Evolutionary conservation across 805 yeast species (phyloP), one percentile per base, ranked within the genome.

Genomic region (Lipomyces sp.): DNA sequence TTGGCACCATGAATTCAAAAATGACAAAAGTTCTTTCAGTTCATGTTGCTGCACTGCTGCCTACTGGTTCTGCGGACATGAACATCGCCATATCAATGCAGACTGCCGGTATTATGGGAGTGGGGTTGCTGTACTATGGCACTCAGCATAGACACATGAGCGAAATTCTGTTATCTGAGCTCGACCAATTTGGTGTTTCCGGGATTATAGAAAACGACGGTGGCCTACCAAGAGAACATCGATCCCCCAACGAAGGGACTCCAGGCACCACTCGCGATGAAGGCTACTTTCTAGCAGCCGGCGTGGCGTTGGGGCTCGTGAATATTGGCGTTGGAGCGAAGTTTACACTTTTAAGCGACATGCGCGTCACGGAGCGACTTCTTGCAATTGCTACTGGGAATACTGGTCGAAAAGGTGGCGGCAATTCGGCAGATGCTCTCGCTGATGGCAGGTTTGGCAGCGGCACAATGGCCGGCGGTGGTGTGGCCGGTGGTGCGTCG

Each of bases 11-110:
- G 87, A 90, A 93, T 70, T 73, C 82, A 39, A 89, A 88, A 61
- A 71, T 93, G 41, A 88, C 96, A 0, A 91, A 89, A 63, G 96
- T 93, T 0, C 70, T 93, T 37, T 84, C 95, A 4, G 96, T 93
- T 16, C 98, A 93, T 67, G 86, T 93, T 13, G 89, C 85, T 13
- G 96, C 97, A 0, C 69, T 93, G 31, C 71, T 95, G 24, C 99
- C 99, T 0, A 80, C 79, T 11, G 97, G 97, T 0, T 89, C 97
- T 0, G 84, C 84, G 39, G 95, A 89, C 65, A 74, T 93, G 61
- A 87, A 91, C 65, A 95, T 95, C 6, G 79, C 86, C 2, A 70
- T 81, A 1, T 75, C 81, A 10, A 95, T 91, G 6, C 98, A 93
- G 65, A 81, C 95, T 0, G 96, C 97, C 0, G 98, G 97, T 0